Base-by-base conservation (phyloP, 176 grass and related monocot species). In the Bonia amplexicaulis region DNA sequence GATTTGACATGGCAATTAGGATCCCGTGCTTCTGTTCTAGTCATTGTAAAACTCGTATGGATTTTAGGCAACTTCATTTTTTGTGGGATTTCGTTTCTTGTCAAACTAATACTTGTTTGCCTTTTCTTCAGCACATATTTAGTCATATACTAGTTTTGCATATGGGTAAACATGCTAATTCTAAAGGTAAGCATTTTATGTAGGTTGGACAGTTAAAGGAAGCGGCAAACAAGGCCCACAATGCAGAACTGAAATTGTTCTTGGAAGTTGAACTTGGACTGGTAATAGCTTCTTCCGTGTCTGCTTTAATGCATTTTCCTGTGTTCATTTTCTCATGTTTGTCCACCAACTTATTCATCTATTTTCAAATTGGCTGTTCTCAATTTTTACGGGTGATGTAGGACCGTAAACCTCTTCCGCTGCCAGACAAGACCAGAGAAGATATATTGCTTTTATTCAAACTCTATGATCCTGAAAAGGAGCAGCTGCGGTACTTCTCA, bases 391-490 rank as follows among this genome's bases (percentile, higher is more conserved):
- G 80, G 26, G 52, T 44, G 41, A 85, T 73, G 78, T 74, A 99
- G 96, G 96, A 96, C 48, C 78, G 85, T 76, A 88, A 84, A 53
- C 86, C 90, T 80, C 90, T 99, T 84, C 55, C 84, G 83, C 88
- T 88, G 49, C 93, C 91, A 73, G 88, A 80, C 31, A 99, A 92
- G 88, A 89, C 89, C 33, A 96, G 94, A 78, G 96, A 99, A 47
- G 96, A 99, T 84, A 94, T 96, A 76, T 87, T 99, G 49, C 96
- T 99, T 70, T 96, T 99, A 86, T 99, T 99, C 88, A 99, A 99
- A 89, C 91, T 96, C 47, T 99, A 99, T 92, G 91, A 99, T 47
- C 96, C 96, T 74, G 96, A 96, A 71, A 99, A 94, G 89, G 93
- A 95, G 87, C 76, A 99, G 33, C 78, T 99, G 58, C 83, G 91